phyloP scores from a whole-genome alignment of 2,329 filamentous ascomycete genomes.

The Mycosphaerelloides madeirae region DNA sequence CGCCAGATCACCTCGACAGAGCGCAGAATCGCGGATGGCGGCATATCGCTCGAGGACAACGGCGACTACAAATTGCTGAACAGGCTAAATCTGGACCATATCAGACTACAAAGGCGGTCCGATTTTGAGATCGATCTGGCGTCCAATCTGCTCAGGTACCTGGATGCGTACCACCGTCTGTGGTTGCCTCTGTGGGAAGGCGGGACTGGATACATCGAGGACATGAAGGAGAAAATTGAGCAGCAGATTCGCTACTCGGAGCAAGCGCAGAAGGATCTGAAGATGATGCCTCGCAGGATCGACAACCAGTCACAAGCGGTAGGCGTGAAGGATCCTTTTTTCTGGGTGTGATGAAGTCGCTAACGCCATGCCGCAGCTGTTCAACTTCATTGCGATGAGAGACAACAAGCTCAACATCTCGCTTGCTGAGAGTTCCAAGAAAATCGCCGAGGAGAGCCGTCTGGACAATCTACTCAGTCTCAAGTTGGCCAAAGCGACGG shows the following conservation, averaged over 20 bases:
- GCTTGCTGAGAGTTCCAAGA: constrained; percentile 31
- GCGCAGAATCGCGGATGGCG: constrained; percentile 30
- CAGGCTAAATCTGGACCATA: constrained; percentile 31
- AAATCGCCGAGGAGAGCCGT: constrained; percentile 31
- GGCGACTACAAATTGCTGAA: constrained; percentile 34
- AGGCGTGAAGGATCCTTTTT: constrained; percentile 4
- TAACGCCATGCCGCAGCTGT: constrained; percentile 23
- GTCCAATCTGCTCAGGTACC: constrained; percentile 29
- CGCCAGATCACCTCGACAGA: constrained; percentile 29
- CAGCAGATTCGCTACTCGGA: constrained; percentile 32
- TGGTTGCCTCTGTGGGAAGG: constrained; percentile 30
- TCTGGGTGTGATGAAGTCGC: not conserved
- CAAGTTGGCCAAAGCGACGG: constrained; percentile 32
- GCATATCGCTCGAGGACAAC: constrained; percentile 31
- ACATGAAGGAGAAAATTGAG: constrained; percentile 33
- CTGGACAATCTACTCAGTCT: constrained; percentile 33
- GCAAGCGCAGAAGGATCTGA: constrained; percentile 30
- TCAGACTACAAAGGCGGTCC: constrained; percentile 28
- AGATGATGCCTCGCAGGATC: constrained; percentile 32
- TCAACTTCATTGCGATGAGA: constrained; percentile 30
- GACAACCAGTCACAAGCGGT: constrained; percentile 34
- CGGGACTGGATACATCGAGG: constrained; percentile 31
- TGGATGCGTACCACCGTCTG: constrained; percentile 29
- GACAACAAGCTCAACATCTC: constrained; percentile 33
- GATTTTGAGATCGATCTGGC: constrained; percentile 33